Conservation (phyloP, 306 rosid species). For the Castanea mollissima region DNA sequence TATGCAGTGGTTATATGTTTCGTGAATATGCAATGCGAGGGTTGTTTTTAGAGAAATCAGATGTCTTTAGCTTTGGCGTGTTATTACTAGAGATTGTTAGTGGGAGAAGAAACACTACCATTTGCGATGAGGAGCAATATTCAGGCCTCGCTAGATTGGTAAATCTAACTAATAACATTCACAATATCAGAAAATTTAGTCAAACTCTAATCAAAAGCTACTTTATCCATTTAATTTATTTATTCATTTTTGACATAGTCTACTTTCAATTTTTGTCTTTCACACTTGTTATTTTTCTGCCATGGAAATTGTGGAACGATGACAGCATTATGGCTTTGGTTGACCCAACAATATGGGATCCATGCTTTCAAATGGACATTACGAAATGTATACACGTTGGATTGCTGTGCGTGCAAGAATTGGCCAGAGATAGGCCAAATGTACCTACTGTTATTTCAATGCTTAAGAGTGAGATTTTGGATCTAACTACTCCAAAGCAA, state of each 20-base stretch:
- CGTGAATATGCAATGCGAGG: conserved; percentile 21
- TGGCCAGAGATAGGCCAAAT: conserved; percentile 25
- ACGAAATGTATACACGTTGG: conserved; percentile 31
- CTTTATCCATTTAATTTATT: no score
- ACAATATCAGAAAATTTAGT: no score
- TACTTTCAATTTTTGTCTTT: no score
- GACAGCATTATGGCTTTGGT: neutral
- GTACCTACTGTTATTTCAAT: conserved; percentile 17
- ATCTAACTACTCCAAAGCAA: conserved; percentile 20
- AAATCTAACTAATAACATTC: neutral
- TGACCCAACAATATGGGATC: conserved; percentile 9
- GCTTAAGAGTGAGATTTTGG: conserved; percentile 22
- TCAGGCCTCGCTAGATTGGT: neutral
- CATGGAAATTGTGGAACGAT: conserved; percentile 35
- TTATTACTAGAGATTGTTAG: conserved; percentile 3
- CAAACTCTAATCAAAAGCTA: no score
- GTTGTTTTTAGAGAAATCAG: conserved; percentile 24
- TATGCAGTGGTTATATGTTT: conserved; percentile 29
- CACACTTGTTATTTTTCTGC: neutral
- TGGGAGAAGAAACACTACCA: conserved; percentile 9
- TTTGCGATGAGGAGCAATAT: neutral
- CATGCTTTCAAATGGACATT: neutral
- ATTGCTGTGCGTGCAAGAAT: conserved; percentile 26
- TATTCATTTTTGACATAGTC: no score
- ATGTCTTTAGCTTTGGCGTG: conserved; percentile 24